Evolutionary conservation across 805 yeast species (phyloP).

Genomic region (Saccharomycopsis sp.): DNA sequence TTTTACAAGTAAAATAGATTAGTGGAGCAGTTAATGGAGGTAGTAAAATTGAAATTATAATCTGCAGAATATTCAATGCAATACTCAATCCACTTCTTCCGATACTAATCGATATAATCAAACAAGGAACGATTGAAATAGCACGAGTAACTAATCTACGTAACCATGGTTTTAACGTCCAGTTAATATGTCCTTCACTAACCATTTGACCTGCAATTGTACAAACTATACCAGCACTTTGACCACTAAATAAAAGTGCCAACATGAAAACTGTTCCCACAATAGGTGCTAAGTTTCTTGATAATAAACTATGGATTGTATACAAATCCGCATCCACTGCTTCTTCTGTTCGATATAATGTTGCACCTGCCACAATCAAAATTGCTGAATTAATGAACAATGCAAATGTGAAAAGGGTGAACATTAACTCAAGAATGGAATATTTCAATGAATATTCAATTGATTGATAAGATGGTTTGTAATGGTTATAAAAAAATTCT

Average conservation of each 20-base stretch:
- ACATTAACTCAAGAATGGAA: constrained; percentile 58
- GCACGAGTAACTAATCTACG: constrained; percentile 69
- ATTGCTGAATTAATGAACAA: constrained; percentile 81
- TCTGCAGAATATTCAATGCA: constrained; percentile 81
- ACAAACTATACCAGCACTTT: constrained; percentile 86
- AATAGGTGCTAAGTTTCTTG: constrained; percentile 50
- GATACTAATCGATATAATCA: constrained; percentile 56
- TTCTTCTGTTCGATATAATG: constrained; percentile 59
- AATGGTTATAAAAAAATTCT: constrained; percentile 36
- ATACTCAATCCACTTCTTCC: constrained; percentile 64
- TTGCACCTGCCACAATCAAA: constrained; percentile 70
- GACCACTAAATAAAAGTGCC: constrained; percentile 78
- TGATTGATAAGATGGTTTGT: constrained; percentile 65
- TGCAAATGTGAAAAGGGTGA: constrained; percentile 71
- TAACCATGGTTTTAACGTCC: constrained; percentile 74
- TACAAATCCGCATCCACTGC: constrained; percentile 75
- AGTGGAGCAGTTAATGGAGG: constrained; percentile 83
- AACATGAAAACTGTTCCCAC: constrained; percentile 81
- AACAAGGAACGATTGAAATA: constrained; percentile 74
- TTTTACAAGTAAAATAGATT: constrained; percentile 67
- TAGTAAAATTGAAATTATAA: constrained; percentile 66
- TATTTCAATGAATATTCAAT: constrained; percentile 61
- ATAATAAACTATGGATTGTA: constrained; percentile 59
- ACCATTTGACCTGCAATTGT: constrained; percentile 89
- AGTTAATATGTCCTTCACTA: constrained; percentile 78